These are phyloP conservation scores for Diutina sp. DNA, from an alignment of 1,139 yeast species.

Conservation along the genomic window DNA sequence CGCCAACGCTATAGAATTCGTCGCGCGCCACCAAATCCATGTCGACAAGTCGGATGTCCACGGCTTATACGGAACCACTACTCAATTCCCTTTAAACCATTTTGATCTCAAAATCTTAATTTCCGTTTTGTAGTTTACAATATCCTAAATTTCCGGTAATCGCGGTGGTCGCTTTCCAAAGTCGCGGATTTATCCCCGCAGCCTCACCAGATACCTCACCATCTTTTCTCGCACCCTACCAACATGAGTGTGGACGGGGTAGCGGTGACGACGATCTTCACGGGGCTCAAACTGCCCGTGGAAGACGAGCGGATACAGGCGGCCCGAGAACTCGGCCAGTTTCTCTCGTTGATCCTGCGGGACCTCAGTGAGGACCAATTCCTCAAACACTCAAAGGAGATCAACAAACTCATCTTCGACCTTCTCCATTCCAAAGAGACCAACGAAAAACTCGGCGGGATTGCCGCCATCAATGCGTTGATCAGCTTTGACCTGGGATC, in stretches of 20 bases:
- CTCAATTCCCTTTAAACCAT: too few species aligned
- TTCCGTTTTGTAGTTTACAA: not conserved
- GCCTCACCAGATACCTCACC: not conserved
- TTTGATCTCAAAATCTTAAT: too few species aligned
- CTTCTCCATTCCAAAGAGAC: conserved; percentile 65
- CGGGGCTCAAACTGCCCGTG: conserved; percentile 35
- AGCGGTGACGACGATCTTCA: conserved; percentile 40
- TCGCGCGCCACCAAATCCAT: too few species aligned
- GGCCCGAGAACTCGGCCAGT: conserved; percentile 55
- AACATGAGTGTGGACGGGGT: conserved; percentile 24
- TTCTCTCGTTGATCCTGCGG: conserved; percentile 58
- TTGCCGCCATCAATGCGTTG: conserved; percentile 78
- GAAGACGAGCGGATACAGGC: conserved; percentile 43
- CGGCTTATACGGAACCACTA: too few species aligned
- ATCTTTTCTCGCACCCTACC: not conserved
- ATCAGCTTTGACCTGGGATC: conserved; percentile 62
- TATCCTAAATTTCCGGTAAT: not conserved
- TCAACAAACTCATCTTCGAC: conserved; percentile 81
- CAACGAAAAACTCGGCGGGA: conserved; percentile 74
- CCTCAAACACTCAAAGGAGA: conserved; percentile 69
- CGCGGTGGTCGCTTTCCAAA: not conserved
- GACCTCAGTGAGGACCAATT: conserved; percentile 71
- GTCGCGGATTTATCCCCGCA: not conserved
- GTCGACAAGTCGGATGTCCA: too few species aligned
- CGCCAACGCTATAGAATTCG: too few species aligned